Conservation (phyloP, 805 yeast species). For the Sugiyamaella mastotermitis region DNA sequence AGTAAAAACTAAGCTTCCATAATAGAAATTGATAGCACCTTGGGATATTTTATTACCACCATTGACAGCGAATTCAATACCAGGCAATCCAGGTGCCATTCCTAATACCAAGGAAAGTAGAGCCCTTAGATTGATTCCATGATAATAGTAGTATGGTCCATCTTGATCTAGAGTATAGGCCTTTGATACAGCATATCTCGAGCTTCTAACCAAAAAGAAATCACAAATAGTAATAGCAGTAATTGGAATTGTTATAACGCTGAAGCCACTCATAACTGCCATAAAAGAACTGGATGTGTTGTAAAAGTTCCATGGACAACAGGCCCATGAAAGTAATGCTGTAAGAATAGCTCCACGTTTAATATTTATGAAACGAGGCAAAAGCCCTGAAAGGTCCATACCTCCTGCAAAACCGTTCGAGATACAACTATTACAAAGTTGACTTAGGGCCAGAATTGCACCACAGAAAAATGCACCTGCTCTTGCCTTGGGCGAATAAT, state of each 20-base stretch:
- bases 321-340: conserved; percentile 25
- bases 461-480: conserved; percentile 21
- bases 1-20: background rate
- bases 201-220: conserved; percentile 36
- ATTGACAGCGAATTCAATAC: conserved; percentile 21
- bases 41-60: conserved; percentile 10
- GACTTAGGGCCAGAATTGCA: conserved; percentile 15
- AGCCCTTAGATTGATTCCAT: conserved; percentile 42
- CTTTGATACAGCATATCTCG: conserved; percentile 37
- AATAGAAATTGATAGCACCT: conserved; percentile 11
- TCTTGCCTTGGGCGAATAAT: conserved; percentile 37
- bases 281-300: conserved; percentile 34
- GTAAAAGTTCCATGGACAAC: conserved; percentile 38
- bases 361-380: conserved; percentile 40
- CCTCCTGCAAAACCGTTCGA: conserved; percentile 43
- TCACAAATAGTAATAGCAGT: conserved; percentile 37
- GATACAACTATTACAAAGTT: conserved; percentile 18
- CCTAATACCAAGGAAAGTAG: conserved; percentile 30
- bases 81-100: conserved; percentile 23
- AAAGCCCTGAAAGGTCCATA: conserved; percentile 45
- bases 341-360: conserved; percentile 36
- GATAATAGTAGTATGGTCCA: conserved; percentile 39
- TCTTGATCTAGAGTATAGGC: conserved; percentile 33
- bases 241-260: conserved; percentile 38
- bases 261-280: conserved; percentile 33